A percentile compares a stretch with the other conserved stretches of the same genome.
Evolutionary conservation across 2,329 filamentous ascomycete species (phyloP).

Genomic region (Exophiala sp.): DNA sequence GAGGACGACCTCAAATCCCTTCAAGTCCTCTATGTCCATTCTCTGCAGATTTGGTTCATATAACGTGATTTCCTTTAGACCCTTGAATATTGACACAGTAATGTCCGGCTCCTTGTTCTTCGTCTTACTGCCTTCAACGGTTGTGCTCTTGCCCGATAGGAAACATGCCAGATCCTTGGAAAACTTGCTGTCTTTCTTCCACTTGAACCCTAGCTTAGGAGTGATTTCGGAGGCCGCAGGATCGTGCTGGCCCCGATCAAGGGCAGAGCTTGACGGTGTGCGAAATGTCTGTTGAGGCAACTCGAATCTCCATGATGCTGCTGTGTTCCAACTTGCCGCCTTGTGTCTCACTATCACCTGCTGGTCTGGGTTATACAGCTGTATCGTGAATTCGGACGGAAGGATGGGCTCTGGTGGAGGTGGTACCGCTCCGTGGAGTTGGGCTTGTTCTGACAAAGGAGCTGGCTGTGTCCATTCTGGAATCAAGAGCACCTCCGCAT

Average conservation of each 20-base stretch:
- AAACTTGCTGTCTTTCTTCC: conserved; percentile 81
- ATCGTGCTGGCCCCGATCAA: conserved; percentile 67
- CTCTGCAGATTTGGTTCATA: conserved; percentile 90
- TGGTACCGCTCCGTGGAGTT: conserved; percentile 59
- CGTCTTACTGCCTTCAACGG: conserved; percentile 56
- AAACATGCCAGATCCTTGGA: conserved; percentile 85
- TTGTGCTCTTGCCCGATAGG: conserved; percentile 69
- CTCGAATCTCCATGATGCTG: conserved; percentile 83
- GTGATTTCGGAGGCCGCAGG: conserved; percentile 50
- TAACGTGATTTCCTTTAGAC: conserved; percentile 70
- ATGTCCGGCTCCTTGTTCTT: conserved; percentile 91
- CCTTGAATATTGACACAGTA: conserved; percentile 79
- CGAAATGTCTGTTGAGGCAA: conserved; percentile 82
- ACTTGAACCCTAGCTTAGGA: conserved; percentile 76
- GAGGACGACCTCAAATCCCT: conserved; percentile 81
- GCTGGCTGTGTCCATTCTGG: conserved; percentile 82
- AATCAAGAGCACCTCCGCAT: conserved; percentile 74
- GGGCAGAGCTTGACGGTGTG: conserved; percentile 66
- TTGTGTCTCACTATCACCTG: conserved; percentile 62
- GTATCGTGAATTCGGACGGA: conserved; percentile 72
- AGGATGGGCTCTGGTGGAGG: conserved; percentile 65
- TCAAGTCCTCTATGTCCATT: conserved; percentile 88
- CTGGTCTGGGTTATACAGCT: conserved; percentile 92
- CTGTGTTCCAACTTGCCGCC: conserved; percentile 71
- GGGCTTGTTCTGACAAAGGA: conserved; percentile 72